Evolutionary conservation across 2,329 filamentous ascomycete genomes (phyloP).

Genomic region (Clarireedia sp.): DNA sequence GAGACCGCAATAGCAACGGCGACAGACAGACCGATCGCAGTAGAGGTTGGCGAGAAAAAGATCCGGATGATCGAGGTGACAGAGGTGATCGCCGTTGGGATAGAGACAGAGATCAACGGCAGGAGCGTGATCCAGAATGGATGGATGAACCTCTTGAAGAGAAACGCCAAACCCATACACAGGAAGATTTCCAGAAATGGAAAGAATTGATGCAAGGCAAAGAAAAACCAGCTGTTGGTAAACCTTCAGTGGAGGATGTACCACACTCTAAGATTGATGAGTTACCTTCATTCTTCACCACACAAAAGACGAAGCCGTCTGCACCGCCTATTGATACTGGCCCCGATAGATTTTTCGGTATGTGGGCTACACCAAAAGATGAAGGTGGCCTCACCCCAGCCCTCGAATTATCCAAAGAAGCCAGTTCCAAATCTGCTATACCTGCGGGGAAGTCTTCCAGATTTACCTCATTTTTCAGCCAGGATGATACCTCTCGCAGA

Average conservation of each 20-base stretch:
- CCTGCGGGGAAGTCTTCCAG: conserved; percentile 68
- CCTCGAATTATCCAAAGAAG: conserved; percentile 36
- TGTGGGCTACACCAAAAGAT: conserved; percentile 42
- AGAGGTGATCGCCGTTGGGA: conserved; percentile 26
- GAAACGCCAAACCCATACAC: conserved; percentile 64
- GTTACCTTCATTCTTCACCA: conserved; percentile 29
- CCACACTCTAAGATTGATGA: conserved; percentile 29
- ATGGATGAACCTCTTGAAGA: conserved; percentile 68
- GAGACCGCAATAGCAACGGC: conserved; percentile 29
- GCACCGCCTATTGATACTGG: conserved; percentile 54
- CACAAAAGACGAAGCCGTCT: conserved; percentile 46
- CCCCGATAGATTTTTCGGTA: conserved; percentile 71
- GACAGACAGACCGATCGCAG: conserved; percentile 28
- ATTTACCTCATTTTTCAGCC: conserved; percentile 75
- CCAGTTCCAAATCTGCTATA: conserved; percentile 32
- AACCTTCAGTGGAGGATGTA: conserved; percentile 31
- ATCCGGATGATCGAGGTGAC: conserved; percentile 27
- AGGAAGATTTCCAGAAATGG: conserved; percentile 90
- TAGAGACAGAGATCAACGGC: conserved; percentile 50
- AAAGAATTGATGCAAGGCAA: conserved; percentile 67
- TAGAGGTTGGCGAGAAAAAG: conserved; percentile 35
- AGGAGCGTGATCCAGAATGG: conserved; percentile 86
- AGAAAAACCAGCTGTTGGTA: conserved; percentile 20
- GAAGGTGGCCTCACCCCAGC: conserved; percentile 33
- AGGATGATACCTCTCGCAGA: conserved; percentile 40